These are phyloP conservation scores for Phytophthora syringae DNA, from an alignment of 352 stramenopile species.

Conservation along the genomic window DNA sequence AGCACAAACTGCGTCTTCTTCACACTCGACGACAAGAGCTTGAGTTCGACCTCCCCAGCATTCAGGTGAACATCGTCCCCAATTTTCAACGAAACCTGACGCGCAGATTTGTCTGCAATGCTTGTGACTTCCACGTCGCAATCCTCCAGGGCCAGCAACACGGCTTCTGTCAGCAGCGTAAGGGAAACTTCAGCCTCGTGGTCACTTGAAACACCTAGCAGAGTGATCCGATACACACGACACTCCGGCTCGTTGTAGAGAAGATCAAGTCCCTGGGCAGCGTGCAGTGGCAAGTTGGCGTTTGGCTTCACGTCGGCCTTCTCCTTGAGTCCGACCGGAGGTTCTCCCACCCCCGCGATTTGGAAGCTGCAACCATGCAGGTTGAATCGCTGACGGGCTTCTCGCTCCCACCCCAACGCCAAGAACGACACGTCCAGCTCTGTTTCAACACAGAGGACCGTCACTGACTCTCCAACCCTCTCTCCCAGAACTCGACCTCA, in stretches of 20 bases:
- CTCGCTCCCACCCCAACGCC: not conserved
- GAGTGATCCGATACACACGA: slow-evolving; percentile 51
- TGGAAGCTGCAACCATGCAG: not conserved
- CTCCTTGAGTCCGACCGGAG: slow-evolving; percentile 30
- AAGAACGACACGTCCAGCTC: not conserved
- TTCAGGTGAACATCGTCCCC: slow-evolving; percentile 35
- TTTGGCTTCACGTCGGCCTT: slow-evolving; percentile 32
- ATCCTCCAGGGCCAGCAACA: slow-evolving; percentile 42
- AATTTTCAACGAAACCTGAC: slow-evolving; percentile 21
- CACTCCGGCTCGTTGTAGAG: slow-evolving; percentile 49
- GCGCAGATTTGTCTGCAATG: not conserved
- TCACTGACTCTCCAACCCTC: too few species aligned
- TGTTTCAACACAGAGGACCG: not conserved
- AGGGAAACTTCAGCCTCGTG: slow-evolving; percentile 32
- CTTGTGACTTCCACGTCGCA: slow-evolving; percentile 33
- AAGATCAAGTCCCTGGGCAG: slow-evolving; percentile 25
- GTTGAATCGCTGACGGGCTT: not conserved
- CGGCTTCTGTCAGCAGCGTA: slow-evolving; percentile 37
- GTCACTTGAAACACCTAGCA: slow-evolving; percentile 18
- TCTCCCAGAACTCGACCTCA: slow-evolving; percentile 41
- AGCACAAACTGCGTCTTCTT: slow-evolving; percentile 34
- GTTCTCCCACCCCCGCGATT: not conserved
- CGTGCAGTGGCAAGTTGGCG: slow-evolving; percentile 32
- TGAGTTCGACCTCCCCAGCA: slow-evolving; percentile 13
- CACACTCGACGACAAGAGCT: slow-evolving; percentile 15